Evolutionary conservation across 441 rosid genomes (phyloP), one percentile per base, ranked within the genome.

Genomic region (Flueggea neowawraea): DNA sequence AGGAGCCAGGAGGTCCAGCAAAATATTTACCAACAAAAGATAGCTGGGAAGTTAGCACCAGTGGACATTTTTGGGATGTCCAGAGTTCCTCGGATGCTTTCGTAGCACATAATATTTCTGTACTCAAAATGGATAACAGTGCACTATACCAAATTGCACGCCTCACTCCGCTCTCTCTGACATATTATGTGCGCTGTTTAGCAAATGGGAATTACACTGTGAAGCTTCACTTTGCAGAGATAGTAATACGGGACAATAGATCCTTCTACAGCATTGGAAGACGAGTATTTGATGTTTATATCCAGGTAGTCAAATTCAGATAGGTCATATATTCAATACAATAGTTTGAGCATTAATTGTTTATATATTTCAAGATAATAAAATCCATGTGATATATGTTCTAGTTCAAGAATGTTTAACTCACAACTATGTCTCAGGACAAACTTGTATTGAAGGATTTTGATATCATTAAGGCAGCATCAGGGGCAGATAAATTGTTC

Each of bases 1-100:
- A 60, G 55, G 63, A 65, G 15, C 3, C 60, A 6, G 83, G 82
- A 31, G 80, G 76, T 12, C 58, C 77, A 58, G 77, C 85, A 69
- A 76, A 72, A 71, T 80, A 45, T 57, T 44, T 70, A 56, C 76
- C 79, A 12, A 52, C 4, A 0, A 33, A 64, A 59, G 68, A 65
- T 39, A 65, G 64, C 53, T 80, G 85, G 88, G 85, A 69, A 66
- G 54, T 80, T 31, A 83, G 85, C 62, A 78, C 61, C 66, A 78
- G 80, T 5, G 84, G 88, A 16, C 80, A 16, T 73, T 76, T 72
- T 69, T 74, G 76, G 70, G 88, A 80, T 43, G 73, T 61, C 41
- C 8, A 39, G 6, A 44, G 39, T 44, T 48, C 70, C 10, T 12
- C 36, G 48, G 57, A 15, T 44, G 67, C 54, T 51, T 73, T 45